These are phyloP conservation scores for Quambalaria eucalypti DNA, from an alignment of 1,284 basidiomycete genomes.

Conservation along the genomic window DNA sequence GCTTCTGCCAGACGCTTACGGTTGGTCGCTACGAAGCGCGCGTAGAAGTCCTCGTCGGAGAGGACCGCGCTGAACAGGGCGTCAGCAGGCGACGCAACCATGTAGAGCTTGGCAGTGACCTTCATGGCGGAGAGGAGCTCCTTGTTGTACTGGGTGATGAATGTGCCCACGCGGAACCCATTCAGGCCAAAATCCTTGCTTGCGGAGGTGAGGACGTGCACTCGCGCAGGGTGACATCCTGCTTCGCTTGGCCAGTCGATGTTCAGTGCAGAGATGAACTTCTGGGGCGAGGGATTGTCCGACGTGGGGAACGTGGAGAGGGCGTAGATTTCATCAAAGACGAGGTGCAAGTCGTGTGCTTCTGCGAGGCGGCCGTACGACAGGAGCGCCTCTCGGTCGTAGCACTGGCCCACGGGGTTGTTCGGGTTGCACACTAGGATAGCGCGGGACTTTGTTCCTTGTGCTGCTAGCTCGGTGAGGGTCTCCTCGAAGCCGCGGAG, in stretches of 20 bases:
- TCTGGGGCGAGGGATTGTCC: conserved; percentile 1
- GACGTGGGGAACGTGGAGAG: conserved; percentile 8
- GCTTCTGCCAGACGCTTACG: conserved; percentile 7
- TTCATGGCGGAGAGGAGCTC: conserved; percentile 26
- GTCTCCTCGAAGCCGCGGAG: conserved; percentile 11
- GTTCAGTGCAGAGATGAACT: conserved; percentile 9
- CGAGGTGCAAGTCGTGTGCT: conserved; percentile 8
- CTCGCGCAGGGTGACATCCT: conserved; percentile 34
- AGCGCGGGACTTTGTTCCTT: neutral
- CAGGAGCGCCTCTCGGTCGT: conserved; percentile 6
- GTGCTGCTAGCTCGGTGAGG: neutral
- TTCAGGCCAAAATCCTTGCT: conserved; percentile 35
- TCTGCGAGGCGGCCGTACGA: conserved; percentile 11
- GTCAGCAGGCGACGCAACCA: conserved; percentile 52
- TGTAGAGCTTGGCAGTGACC: conserved; percentile 23
- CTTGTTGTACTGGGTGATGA: conserved; percentile 27
- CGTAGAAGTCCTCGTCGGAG: conserved; percentile 10
- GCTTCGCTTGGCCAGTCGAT: conserved; percentile 13
- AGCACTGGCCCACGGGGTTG: conserved; percentile 14
- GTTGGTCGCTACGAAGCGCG: conserved; percentile 55
- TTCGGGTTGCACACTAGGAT: conserved; percentile 12
- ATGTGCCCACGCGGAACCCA: conserved; percentile 30
- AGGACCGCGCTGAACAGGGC: conserved; percentile 46
- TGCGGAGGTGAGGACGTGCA: conserved; percentile 25
- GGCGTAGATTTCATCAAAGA: conserved; percentile 13